Conservation (phyloP, 2,329 filamentous ascomycete genomes). For the Aspergillus versicolor region DNA sequence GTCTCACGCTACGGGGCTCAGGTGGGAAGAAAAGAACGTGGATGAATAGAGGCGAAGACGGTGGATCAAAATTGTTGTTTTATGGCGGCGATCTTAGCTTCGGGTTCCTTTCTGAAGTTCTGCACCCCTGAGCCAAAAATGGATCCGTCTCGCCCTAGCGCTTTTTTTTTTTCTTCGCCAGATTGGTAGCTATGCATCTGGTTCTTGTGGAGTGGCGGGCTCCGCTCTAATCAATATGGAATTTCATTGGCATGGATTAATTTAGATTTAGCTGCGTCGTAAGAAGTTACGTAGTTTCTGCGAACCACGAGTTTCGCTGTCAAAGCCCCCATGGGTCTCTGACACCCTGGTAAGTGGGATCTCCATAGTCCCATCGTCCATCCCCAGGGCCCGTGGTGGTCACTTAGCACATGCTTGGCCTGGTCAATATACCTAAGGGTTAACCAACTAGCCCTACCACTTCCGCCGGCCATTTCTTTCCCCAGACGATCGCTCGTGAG, state of each 20-base stretch:
- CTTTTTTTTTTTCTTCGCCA: no score
- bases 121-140: slow-evolving; percentile 4
- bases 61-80: slow-evolving; percentile 3
- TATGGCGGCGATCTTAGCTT: slow-evolving; percentile 2
- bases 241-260: slow-evolving; percentile 2
- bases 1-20: not conserved
- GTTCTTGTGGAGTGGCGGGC: not conserved
- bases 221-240: slow-evolving; percentile 2
- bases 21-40: not conserved
- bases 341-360: no score
- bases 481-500: slow-evolving; percentile 77
- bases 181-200: no score
- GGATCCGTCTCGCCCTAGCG: not conserved
- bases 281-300: slow-evolving; percentile 5
- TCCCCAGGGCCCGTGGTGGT: no score
- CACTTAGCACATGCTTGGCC: no score
- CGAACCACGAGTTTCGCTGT: not conserved
- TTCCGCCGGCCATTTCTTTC: slow-evolving; percentile 76
- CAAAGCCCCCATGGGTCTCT: no score
- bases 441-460: slow-evolving; percentile 71
- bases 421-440: not conserved
- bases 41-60: not conserved
- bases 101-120: not conserved
- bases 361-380: no score
- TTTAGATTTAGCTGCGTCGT: slow-evolving; percentile 12